Percentiles rank a stretch among this genome's conserved stretches.
Evolutionary conservation across 2,329 filamentous ascomycete genomes (phyloP).

Genomic region (Hypoxylon sp.): DNA sequence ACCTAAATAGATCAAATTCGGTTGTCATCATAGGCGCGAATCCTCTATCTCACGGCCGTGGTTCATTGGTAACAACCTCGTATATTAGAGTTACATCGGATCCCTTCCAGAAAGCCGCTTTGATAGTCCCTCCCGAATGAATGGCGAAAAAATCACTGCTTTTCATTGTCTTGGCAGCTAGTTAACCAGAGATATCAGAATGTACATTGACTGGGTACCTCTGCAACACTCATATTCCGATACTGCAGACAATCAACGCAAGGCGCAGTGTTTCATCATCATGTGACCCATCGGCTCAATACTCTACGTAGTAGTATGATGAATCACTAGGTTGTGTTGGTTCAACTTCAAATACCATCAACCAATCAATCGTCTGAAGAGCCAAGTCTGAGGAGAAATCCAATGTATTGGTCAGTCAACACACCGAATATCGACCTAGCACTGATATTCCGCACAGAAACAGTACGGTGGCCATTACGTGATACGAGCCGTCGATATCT

Average conservation of each 20-base stretch:
- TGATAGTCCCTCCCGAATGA: conserved; percentile 3
- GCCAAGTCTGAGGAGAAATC: conserved; percentile 2
- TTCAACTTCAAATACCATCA: neutral
- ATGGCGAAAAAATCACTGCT: conserved; percentile 15
- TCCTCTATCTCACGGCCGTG: conserved; percentile 14
- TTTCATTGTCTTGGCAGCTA: conserved; percentile 14
- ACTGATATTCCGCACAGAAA: neutral
- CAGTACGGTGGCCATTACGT: conserved; percentile 8
- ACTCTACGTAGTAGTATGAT: too few species aligned
- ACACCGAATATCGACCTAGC: neutral
- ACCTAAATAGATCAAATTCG: conserved; percentile 10
- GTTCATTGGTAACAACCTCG: conserved; percentile 8
- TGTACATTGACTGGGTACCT: conserved; percentile 9
- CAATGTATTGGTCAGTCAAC: conserved; percentile 1
- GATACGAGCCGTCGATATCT: conserved; percentile 2
- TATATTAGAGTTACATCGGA: conserved; percentile 13
- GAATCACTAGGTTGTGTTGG: conserved; percentile 16
- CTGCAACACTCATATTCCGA: conserved; percentile 10
- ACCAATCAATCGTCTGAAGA: conserved; percentile 19
- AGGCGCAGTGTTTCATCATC: conserved; percentile 36
- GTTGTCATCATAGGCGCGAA: conserved; percentile 15
- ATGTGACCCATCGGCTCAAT: conserved; percentile 34
- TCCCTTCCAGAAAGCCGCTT: conserved; percentile 6
- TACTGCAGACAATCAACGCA: conserved; percentile 16
- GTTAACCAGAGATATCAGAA: conserved; percentile 9